Evolutionary conservation across 75 land plant species (phyloP), one percentile per base, ranked within the genome.

Genomic region (Larix kaempferi): DNA sequence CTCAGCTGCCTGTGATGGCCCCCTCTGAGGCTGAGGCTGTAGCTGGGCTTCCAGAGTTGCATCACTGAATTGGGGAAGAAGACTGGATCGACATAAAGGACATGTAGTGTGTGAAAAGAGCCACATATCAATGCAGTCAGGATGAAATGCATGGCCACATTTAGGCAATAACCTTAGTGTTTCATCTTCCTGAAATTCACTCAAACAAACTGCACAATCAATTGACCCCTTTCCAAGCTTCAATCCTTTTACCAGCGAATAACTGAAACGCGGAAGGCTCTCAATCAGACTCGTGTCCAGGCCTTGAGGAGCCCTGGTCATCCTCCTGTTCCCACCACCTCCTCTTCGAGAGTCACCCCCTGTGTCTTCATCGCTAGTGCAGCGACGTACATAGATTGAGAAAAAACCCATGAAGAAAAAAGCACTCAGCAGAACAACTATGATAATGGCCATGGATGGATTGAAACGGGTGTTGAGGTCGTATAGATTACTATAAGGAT

Each of bases 51-150:
- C 81, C 15, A 78, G 27, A 3, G 29, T 49, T 39, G 76, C 77
- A n/a, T 60, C 80, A n/a, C 59, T 35, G 54, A 33, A 21, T 25
- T 64, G 57, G 2, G 54, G 60, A 26, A 71, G 44, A 49, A 93
- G 85, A 76, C 88, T 86, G n/a, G 88, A 75, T 13, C 96, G 86
- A 77, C 96, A 94, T 12, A 94, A 87, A 21, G 96, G 96, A 64
- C 96, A 94, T 22, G 96, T 94, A 39, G 80, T 73, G 78, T 94
- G 96, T 10, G 89, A 84, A 23, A 64, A 76, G 59, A 94, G 83
- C 96, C 96, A 94, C 23, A 82, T 82, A 72, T 92, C 94, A 59
- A 94, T 94, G 79, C 96, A 94, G 27, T 94, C 96, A 6, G 89
- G 86, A 65, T 94, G 95, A 76, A 94, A 94, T 27, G 87, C 91